Base-by-base conservation (phyloP, 768 basidiomycete genomes). In the Chiua virens region DNA sequence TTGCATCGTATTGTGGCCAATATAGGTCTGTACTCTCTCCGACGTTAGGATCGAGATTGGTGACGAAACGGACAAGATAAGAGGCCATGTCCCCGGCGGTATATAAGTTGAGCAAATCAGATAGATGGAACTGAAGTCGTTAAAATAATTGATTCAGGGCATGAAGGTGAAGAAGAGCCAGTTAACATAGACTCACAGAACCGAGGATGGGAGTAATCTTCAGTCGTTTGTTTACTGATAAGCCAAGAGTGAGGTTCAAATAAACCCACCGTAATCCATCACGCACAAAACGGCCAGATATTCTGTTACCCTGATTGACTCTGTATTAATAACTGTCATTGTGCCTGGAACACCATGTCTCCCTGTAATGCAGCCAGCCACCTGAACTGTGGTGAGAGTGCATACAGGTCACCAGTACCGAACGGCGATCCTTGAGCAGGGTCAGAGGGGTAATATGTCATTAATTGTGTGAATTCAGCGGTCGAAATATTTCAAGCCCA, bases 331-430 rank as follows among this genome's bases (percentile, higher is more conserved):
- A 76, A 75, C 5, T 79, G 59, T 14, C 79, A 63, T 39, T 80
- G 75, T 1, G 70, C 77, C 49, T 82, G 75, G 65, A 83, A 79
- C 3, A 75, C 68, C 30, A 66, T 63, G 53, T 83, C 82, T 0
- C 81, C 81, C 44, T 72, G 69, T 53, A 82, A 67, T 0, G 80
- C 73, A 7, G 81, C 73, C 9, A 81, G 53, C 2, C 80, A 69
- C 56, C 82, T 82, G 64, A 71, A 81, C 49, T 82, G 72, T 0
- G 78, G 75, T 3, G 75, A 73, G 6, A 77, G 50, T 0, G 71
- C 70, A 49, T 83, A 80, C 15, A 72, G 52, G 35, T 58, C 20
- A 0, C 75, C 73, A 0, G 82, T 83, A 50, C n/a, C n/a, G n/a
- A n/a, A n/a, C n/a, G n/a, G n/a, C n/a, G n/a, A n/a, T n/a, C n/a